Evolutionary conservation across 495 filamentous ascomycete genomes (phyloP), one percentile per base, ranked within the genome.

Genomic region (Lasiosphaeria hispida): DNA sequence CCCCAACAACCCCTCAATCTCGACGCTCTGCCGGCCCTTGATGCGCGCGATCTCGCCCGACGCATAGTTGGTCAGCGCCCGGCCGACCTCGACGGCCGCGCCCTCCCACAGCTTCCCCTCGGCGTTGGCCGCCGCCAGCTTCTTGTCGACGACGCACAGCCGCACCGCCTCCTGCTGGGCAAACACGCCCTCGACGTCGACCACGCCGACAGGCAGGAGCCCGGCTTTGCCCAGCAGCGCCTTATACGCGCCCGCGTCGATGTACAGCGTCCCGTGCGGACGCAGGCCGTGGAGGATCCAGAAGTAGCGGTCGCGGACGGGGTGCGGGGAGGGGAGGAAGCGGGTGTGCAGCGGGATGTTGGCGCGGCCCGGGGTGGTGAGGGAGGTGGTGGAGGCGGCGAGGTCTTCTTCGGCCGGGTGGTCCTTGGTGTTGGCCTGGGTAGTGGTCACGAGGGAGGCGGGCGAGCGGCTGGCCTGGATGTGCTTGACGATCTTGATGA

Each of bases 251-350:
- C 94, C 94, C 10, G 83, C 76, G 72, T 98, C 94, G 67, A 98
- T 96, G 68, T 88, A 96, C 7, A 98, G 62, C 11, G 87, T 96
- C 1, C 94, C 94, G 61, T 94, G 91, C 3, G 95, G 89, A 4
- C 87, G 86, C n/a, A 97, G 83, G 23, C 94, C 94, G 66, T 98
- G 89, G 0, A 97, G 85, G 48, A 98, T 84, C 94, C 95, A 97
- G 80, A 98, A 97, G 63, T 91, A 90, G 45, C 92, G 87, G 63
- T 96, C 94, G 40, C 91, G 86, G 23, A 98, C 91, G 0, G 93
- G 91, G 19, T 89, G 83, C 1, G 83, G 79, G n/a, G 89, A 90
- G 4, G 91, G 91, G 13, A 96, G 80, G 74, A 98, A 98, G 53
- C 94, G 86, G 11, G 94, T 98, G 63, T 98, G 94, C 0, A 96